A percentile compares a stretch with the other conserved stretches of the same genome.
Conservation (phyloP, 306 rosid genomes). For the Alnus rubra region DNA sequence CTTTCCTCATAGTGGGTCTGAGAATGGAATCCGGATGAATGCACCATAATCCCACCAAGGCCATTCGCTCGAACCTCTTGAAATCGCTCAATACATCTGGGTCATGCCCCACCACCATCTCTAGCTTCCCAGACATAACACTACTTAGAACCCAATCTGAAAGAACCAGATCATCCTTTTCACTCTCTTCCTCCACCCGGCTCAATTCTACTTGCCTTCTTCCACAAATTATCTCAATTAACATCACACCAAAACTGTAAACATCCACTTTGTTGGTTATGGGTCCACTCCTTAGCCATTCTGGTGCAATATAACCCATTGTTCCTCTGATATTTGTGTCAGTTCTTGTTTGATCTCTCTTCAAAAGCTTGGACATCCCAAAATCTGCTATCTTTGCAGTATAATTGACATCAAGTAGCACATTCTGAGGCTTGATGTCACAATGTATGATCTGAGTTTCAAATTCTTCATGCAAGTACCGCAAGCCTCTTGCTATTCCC, state of each 20-base stretch:
- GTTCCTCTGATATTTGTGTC: slow-evolving; percentile 37
- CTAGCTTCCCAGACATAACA: slow-evolving; percentile 17
- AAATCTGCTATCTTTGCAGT: slow-evolving; percentile 40
- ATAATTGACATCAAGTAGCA: slow-evolving; percentile 37
- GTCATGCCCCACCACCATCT: slow-evolving; percentile 29
- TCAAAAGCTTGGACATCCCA: slow-evolving; percentile 41
- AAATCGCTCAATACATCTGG: slow-evolving; percentile 34
- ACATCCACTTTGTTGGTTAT: slow-evolving; percentile 38
- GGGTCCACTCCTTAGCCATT: slow-evolving; percentile 38
- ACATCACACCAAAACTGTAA: slow-evolving; percentile 38
- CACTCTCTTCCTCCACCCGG: slow-evolving; percentile 23
- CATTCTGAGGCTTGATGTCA: slow-evolving; percentile 44
- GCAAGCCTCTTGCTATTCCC: slow-evolving; percentile 36
- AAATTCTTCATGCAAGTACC: slow-evolving; percentile 39
- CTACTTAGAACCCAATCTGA: slow-evolving; percentile 33
- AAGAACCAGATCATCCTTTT: slow-evolving; percentile 26
- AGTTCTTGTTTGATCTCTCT: slow-evolving; percentile 39
- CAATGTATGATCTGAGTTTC: slow-evolving; percentile 43
- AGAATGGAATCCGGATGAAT: slow-evolving; percentile 32
- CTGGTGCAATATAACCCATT: slow-evolving; percentile 42
- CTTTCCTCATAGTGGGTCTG: slow-evolving; percentile 46
- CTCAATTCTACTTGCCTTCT: slow-evolving; percentile 22
- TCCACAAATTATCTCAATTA: slow-evolving; percentile 35
- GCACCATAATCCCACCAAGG: slow-evolving; percentile 42
- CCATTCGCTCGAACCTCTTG: slow-evolving; percentile 42